Evolutionary conservation across 2,329 filamentous ascomycete genomes (phyloP), one percentile per base, ranked within the genome.

Genomic region (Penicillium glabrum): DNA sequence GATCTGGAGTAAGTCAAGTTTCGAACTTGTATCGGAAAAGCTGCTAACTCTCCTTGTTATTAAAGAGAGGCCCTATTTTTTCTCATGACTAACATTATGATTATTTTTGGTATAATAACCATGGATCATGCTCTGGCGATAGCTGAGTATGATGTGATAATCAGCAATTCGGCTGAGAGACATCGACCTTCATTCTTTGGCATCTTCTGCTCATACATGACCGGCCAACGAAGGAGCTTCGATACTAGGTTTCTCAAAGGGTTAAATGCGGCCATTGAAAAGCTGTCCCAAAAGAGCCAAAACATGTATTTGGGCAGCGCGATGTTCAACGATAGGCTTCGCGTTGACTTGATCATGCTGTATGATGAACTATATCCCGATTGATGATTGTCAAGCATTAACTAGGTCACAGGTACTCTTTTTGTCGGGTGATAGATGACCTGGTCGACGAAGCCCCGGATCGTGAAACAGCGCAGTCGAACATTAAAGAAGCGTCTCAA

Each of bases 231-330:
- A 88, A 54, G 45, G 7, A n/a, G 37, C 9, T 46, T 51, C 63
- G 82, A 89, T 56, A 78, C 82, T 49, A 73, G 78, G 14, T 82
- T 86, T 5, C 78, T 90, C 14, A 61, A 72, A 3, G 86, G 85
- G 0, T 76, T 90, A 7, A 72, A 79, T 29, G 83, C 89, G 60
- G 86, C 87, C 0, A 82, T 87, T 0, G 62, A 66, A 1, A 80
- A 84, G 7, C 73, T 91, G 8, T 75, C 80, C 49, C 79, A 77
- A 53, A 91, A 91, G 67, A 91, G 88, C 63, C 81, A 88, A 47
- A 90, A 87, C 64, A 91, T 91, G 69, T 90, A 89, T 62, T 76
- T 91, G 6, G 89, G 88, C 0, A 89, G 86, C 60, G 83, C 86
- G 0, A 83, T 86, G 0, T 91, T 92, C 61, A 80, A 84, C 39